Base-by-base conservation (phyloP, 2,329 filamentous ascomycete species). In the Ophiostoma ips region DNA sequence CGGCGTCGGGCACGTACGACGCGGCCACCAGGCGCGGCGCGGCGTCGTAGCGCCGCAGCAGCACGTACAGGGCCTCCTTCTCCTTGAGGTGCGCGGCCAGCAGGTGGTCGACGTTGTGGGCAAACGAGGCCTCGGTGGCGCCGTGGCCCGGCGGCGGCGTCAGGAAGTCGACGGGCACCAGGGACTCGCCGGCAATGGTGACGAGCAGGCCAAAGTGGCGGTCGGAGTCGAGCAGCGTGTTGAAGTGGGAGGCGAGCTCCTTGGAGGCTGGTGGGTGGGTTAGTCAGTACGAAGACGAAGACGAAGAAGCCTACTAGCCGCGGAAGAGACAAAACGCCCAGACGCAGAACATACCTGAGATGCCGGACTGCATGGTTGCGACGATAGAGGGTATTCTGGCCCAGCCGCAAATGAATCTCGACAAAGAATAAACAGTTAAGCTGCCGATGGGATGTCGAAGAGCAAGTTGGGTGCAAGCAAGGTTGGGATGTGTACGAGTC, bases 1-100 rank as follows among this genome's bases (percentile, higher is more conserved):
- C 86, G 1, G 77, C 62, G 64, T 90, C 84, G 24, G 86, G 87
- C 6, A 92, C 79, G 63, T 88, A 92, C 34, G 84, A 87, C 34
- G 89, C 69, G 43, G 81, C 83, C 24, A 84, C 67, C 55, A 88
- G 79, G 56, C 64, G 66, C n/a, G 75, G 76, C 3, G 69, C 64
- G 35, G 65, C 62, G 48, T 78, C 71, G 63, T 81, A 73, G 50
- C 82, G 79, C 46, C 84, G 82, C 38, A 92, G 76, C 59, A 92
- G 76, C 58, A 86, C 72, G 68, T 89, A 92, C 43, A 83, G 72
- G 0, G 87, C 80, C 50, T 74, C 73, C 56, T 81, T 79, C 52
- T 77, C 71, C 59, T 79, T 75, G 56, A 90, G 69, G 62, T 83
- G 75, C 10, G 77, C 67, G 49, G 75, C 64, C 16, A 92, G 73